Percentiles rank a stretch among this genome's conserved stretches.
Conservation (phyloP, 2,329 filamentous ascomycete genomes). For the Periconia macrospinosa region DNA sequence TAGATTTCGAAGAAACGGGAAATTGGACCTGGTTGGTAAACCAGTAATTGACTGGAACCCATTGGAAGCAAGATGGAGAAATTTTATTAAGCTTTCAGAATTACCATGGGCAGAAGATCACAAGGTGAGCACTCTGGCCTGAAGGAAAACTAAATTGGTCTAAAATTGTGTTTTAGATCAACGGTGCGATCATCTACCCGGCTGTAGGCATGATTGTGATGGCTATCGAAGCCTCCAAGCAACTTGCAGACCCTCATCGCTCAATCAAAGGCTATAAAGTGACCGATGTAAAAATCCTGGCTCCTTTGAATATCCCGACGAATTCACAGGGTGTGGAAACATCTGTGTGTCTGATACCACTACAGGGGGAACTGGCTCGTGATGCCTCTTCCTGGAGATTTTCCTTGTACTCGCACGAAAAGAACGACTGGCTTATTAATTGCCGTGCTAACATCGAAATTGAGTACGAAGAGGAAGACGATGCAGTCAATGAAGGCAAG, state of each 20-base stretch:
- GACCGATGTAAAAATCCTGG: not conserved
- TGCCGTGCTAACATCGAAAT: not conserved
- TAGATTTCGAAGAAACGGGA: not conserved
- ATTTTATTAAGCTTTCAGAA: not conserved
- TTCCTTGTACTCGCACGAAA: not conserved
- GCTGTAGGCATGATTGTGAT: conserved; percentile 48
- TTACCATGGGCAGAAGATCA: conserved; percentile 10
- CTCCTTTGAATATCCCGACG: not conserved
- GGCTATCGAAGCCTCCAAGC: conserved; percentile 20
- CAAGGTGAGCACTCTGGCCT: no score
- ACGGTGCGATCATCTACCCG: conserved; percentile 45
- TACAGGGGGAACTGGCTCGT: not conserved
- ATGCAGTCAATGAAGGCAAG: not conserved
- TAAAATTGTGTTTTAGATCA: no score
- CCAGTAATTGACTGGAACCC: not conserved
- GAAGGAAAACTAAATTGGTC: no score
- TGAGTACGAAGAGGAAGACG: no score
- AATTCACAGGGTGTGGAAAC: not conserved
- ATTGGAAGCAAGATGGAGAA: not conserved
- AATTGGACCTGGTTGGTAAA: not conserved
- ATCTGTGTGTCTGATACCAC: no score
- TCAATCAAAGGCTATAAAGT: not conserved
- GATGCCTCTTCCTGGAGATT: not conserved
- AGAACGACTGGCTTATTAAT: not conserved
- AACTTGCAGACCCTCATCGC: not conserved